These are phyloP conservation scores for Hypoxylon sp. DNA, from an alignment of 2,329 filamentous ascomycete genomes.

Conservation along the genomic window DNA sequence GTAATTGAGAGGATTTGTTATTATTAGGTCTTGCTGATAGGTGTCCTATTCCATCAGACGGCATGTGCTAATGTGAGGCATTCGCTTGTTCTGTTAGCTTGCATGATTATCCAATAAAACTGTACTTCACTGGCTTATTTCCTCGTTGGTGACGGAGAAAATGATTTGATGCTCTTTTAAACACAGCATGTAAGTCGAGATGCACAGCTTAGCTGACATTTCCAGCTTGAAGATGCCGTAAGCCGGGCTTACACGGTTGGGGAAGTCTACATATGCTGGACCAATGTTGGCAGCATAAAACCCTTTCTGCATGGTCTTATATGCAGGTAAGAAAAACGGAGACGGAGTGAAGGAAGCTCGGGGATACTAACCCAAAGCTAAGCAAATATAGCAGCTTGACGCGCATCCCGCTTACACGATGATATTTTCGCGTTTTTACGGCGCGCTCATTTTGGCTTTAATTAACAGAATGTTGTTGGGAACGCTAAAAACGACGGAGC, in stretches of 20 bases:
- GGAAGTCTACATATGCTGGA: conserved; percentile 14
- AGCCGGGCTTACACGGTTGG: conserved; percentile 37
- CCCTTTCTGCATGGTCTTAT: conserved; percentile 41
- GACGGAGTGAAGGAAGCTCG: conserved; percentile 31
- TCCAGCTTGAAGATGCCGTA: conserved; percentile 36
- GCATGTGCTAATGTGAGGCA: conserved; percentile 33
- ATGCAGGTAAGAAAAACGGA: conserved; percentile 44
- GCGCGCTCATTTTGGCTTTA: conserved; percentile 22
- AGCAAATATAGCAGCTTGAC: conserved; percentile 39
- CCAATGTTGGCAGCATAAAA: conserved; percentile 38
- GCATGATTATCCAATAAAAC: conserved; percentile 32
- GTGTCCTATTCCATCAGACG: conserved; percentile 30
- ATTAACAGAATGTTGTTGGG: conserved; percentile 24
- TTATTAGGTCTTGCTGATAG: conserved; percentile 35
- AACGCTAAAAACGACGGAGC: conserved; percentile 17
- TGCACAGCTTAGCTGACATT: conserved; percentile 36
- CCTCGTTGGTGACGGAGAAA: conserved; percentile 22
- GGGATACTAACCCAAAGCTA: conserved; percentile 33
- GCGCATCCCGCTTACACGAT: conserved; percentile 40
- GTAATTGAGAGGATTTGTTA: conserved; percentile 38
- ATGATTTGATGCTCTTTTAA: conserved; percentile 24
- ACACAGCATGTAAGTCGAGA: conserved; percentile 20
- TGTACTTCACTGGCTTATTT: conserved; percentile 10
- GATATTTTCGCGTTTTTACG: conserved; percentile 34
- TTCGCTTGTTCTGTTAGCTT: conserved; percentile 24